Evolutionary conservation across 2,329 filamentous ascomycete species (phyloP), one percentile per base, ranked within the genome.

Genomic region (Colletotrichum godetiae): DNA sequence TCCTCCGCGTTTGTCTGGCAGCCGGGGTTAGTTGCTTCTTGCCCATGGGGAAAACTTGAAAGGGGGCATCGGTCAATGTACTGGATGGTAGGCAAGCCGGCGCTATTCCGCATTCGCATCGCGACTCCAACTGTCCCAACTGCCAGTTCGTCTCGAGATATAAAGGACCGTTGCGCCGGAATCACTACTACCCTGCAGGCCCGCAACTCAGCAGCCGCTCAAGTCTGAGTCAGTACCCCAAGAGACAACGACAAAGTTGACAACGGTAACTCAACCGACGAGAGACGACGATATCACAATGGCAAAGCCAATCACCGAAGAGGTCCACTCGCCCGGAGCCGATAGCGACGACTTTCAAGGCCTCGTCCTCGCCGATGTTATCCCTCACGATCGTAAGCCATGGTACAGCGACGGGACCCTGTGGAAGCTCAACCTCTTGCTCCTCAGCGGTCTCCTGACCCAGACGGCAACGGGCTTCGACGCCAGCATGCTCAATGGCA

Each of bases 401-500:
- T 79, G 78, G 78, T 78, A 66, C 31, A 68, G 65, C 27, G 75
- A 57, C 33, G 29, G 1, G 62, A 63, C 27, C 74, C 82, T 4
- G 60, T 78, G 59, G 77, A 78, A 58, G 42, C 81, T 83, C 58
- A 82, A 83, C 67, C 27, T 78, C 1, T 64, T 82, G 31, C 76
- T 83, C 15, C 68, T 83, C 1, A 77, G 79, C 42, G 78, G 78
- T 6, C 74, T 83, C 0, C 73, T 82, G 29, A 79, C 80, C 0
- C 78, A 81, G 60, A 79, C 78, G 0, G 78, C 81, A 0, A 76
- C 76, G 0, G 81, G 81, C 0, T 82, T 81, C 61, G 81, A 82
- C n/a, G 76, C 74, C 3, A 78, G 77, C 22, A 81, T 81, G 79
- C 74, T 82, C 2, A 82, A 82, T 57, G 80, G 80, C 33, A 77